Base-by-base conservation (phyloP, 306 rosid species). In the Lithocarpus polystachyus region DNA sequence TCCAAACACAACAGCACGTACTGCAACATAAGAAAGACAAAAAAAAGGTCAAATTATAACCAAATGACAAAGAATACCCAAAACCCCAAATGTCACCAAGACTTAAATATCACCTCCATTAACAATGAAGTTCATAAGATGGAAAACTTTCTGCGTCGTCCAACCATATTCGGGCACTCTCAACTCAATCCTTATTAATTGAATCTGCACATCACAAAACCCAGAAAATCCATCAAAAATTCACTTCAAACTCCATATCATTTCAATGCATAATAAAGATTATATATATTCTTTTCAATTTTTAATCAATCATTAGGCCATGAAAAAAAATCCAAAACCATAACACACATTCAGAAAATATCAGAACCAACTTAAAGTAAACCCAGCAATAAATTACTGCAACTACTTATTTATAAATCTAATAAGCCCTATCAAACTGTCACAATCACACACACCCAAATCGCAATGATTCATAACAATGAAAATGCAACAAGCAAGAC, bases 81-180 rank as follows among this genome's bases (percentile, higher is more conserved):
- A 13, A 13, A 65, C 51, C 65, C 56, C 2, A 3, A 79, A 77
- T 29, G 75, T 26, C 52, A 76, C 4, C 1, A 72, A 71, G 60
- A 28, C 62, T 48, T 5, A 11, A 62, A 40, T 29, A 70, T 59
- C 40, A 95, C 99, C 98, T 90, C 98, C 98, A 80, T 88, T 93
- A 72, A 95, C 89, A 75, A 95, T 77, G 88, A 95, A 95, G 84
- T 95, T 95, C 99, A 93, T 93, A 54, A 95, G 94, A 87, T 95
- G 99, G 68, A 95, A 95, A 75, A 95, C 90, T 75, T 95, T 95
- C 88, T 95, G 99, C 6, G 97, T 95, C 1, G 99, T 95, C 99
- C 99, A 95, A 17, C 99, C 96, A 69, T 90, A 95, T 68, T 92
- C 95, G 4, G 99, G 99, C 40, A 95, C 99, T 92, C 99, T 90